Base-by-base conservation (phyloP, 495 filamentous ascomycete genomes). In the Podospora anserina region DNA sequence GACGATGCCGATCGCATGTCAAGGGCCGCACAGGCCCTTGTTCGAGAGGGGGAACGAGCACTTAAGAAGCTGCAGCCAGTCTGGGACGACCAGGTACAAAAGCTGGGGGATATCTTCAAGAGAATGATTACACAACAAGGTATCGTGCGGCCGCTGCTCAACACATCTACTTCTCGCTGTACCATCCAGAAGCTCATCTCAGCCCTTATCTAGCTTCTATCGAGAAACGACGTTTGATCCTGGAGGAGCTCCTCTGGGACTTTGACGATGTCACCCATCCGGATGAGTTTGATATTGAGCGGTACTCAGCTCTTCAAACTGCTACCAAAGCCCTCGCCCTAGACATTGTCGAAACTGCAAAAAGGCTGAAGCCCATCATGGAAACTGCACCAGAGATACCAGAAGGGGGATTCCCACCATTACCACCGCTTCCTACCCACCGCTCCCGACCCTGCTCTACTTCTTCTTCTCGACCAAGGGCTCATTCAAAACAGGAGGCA, bases 161-260 rank as follows among this genome's bases (percentile, higher is more conserved):
- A 30, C n/a, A 4, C 2, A 34, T 15, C 19, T 15, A 3, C 2
- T 20, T 6, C 68, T 63, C 1, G 58, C 62, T 16, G 2, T 16
- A 49, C 39, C 39, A 49, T 49, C 39, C 39, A 49, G 39, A 49
- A 11, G 32, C 61, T 32, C 44, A 19, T 58, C 27, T 6, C 20
- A 13, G 18, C 62, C 55, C 39, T 16, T 49, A 11, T 49, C 39
- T 11, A 72, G 69, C 67, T 27, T 70, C 71, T 54, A 73, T 81
- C 30, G 70, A 79, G 59, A 73, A 74, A 63, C 73, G 73, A 16
- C 72, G 78, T 11, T 68, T 77, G 13, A 65, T 73, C 2, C 65
- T 81, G 11, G 78, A 81, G 60, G 76, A 79, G 66, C 72, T 80
- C 3, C 76, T 81, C 15, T 81, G 77, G 66, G 78, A 80, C 64